A percentile compares a stretch with the other conserved stretches of the same genome.
Evolutionary conservation across 306 rosid genomes (phyloP).

Genomic region (Dalbergia cochinchinensis): DNA sequence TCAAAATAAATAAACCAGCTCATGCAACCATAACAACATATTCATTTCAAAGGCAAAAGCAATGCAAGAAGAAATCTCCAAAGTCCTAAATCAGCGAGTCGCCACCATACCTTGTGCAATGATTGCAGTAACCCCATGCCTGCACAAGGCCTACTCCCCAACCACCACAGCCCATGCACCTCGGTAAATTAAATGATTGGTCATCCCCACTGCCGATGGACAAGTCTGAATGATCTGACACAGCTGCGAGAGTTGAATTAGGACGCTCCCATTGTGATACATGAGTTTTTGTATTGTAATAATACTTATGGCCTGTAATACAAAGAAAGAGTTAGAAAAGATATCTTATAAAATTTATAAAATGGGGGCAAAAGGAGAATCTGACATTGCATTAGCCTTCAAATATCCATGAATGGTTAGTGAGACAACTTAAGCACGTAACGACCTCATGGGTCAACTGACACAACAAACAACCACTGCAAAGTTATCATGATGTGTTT

Average conservation of each 20-base stretch:
- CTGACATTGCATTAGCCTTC: not conserved
- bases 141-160: slow-evolving; percentile 96
- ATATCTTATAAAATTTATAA: slow-evolving; percentile 32
- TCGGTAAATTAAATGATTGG: slow-evolving; percentile 56
- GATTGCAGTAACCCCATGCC: slow-evolving; percentile 90
- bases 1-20: too few species aligned
- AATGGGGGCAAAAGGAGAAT: slow-evolving; percentile 17
- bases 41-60: slow-evolving; percentile 26
- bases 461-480: slow-evolving; percentile 2
- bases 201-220: slow-evolving; percentile 42
- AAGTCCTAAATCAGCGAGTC: slow-evolving; percentile 35
- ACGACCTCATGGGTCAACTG: not conserved
- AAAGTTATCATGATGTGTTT: slow-evolving; percentile 17
- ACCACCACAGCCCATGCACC: slow-evolving; percentile 85
- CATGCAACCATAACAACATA: not conserved
- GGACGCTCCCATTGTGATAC: slow-evolving; percentile 89
- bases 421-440: slow-evolving; percentile 31
- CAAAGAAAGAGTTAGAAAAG: slow-evolving; percentile 36
- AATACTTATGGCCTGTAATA: slow-evolving; percentile 80
- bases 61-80: slow-evolving; percentile 10
- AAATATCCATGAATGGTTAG: slow-evolving; percentile 25
- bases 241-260: slow-evolving; percentile 54
- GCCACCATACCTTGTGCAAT: slow-evolving; percentile 81
- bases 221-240: slow-evolving; percentile 41
- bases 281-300: slow-evolving; percentile 79